A percentile compares a stretch with the other conserved stretches of the same genome.
phyloP scores from a whole-genome alignment of 768 basidiomycete species.

The Serendipita sp. region DNA sequence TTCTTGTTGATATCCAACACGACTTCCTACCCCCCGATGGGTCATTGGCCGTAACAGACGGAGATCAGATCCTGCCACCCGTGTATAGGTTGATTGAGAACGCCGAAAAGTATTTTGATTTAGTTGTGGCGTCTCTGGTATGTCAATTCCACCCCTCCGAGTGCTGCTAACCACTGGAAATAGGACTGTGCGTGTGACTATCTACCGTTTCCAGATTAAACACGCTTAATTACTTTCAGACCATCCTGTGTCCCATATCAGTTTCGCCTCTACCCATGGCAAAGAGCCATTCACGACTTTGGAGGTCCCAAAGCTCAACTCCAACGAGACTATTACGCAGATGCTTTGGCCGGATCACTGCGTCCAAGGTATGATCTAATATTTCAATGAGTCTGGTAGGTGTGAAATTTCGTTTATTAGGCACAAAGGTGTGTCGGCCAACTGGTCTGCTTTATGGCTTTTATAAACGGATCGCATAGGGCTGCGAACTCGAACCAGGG shows the following conservation, averaged over 20 bases:
- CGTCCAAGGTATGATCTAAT: conserved; percentile 25
- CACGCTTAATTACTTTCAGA: conserved; percentile 10
- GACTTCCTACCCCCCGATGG: conserved; percentile 59
- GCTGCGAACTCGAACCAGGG: conserved; percentile 42
- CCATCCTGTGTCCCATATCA: conserved; percentile 40
- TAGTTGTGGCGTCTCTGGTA: conserved; percentile 26
- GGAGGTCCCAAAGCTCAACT: conserved; percentile 15
- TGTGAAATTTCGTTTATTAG: not conserved
- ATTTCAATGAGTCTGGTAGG: not conserved
- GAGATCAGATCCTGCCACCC: conserved; percentile 35
- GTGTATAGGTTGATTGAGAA: conserved; percentile 39
- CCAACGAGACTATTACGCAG: conserved; percentile 25
- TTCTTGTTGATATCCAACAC: conserved; percentile 68
- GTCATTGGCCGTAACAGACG: conserved; percentile 51
- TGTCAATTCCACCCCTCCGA: conserved; percentile 6
- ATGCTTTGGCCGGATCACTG: conserved; percentile 75
- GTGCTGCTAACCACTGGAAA: not conserved
- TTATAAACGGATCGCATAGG: conserved; percentile 19
- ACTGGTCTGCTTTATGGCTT: not conserved
- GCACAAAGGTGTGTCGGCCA: not conserved
- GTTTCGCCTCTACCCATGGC: conserved; percentile 44
- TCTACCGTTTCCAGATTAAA: not conserved
- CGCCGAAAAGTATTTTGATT: conserved; percentile 16
- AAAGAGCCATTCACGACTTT: conserved; percentile 25
- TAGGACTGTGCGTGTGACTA: conserved; percentile 19